Conservation (phyloP, 1,284 basidiomycete genomes). For the Entoloma clypeatum region DNA sequence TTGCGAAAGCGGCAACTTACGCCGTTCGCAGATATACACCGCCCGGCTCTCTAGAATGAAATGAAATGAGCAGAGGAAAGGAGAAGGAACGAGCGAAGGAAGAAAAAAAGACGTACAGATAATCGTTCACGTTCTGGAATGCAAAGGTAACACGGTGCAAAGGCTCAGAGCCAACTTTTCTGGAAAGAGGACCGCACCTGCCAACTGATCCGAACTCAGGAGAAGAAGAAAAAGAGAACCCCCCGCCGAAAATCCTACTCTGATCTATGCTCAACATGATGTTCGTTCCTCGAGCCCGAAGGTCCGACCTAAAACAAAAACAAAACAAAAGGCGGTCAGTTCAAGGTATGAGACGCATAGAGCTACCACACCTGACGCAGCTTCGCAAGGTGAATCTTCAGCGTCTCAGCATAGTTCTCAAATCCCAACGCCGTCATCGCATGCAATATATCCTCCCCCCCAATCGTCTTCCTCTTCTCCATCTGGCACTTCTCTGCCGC, state of each 20-base stretch:
- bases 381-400: conserved; percentile 88
- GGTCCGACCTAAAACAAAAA: conserved; percentile 14
- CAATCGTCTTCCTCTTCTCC: conserved; percentile 78
- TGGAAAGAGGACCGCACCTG: conserved; percentile 1
- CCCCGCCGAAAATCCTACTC: conserved; percentile 19
- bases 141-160: background rate
- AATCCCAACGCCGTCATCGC: conserved; percentile 89
- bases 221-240: background rate
- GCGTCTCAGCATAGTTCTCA: conserved; percentile 89
- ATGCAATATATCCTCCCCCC: conserved; percentile 87
- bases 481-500: conserved; percentile 85
- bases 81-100: background rate
- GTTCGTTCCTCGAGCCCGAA: conserved; percentile 16
- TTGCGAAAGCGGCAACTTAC: no score
- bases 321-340: background rate
- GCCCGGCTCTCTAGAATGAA: no score
- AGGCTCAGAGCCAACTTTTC: background rate
- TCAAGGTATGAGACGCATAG: background rate
- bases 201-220: conserved; percentile 1
- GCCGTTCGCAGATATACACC: no score
- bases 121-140: no score
- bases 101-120: background rate
- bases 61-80: no score
- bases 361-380: conserved; percentile 67
- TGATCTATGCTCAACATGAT: conserved; percentile 14